Conservation (phyloP, 2,329 filamentous ascomycete genomes). For the Paecilomyces niveus region DNA sequence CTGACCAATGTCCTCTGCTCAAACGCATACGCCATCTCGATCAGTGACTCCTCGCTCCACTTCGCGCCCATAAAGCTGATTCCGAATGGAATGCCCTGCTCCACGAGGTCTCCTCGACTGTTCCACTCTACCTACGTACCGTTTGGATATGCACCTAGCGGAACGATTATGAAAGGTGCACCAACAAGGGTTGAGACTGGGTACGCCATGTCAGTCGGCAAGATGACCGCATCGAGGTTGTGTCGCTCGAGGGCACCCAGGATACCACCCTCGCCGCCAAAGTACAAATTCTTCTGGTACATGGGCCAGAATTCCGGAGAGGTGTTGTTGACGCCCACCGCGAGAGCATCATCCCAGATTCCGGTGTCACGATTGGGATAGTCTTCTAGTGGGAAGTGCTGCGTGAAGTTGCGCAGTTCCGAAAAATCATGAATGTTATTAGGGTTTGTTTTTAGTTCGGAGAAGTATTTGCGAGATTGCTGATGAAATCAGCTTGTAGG, state of each 20-base stretch:
- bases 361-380: conserved; percentile 55
- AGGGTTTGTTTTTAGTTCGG: conserved; percentile 51
- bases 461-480: conserved; percentile 51
- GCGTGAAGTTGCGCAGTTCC: conserved; percentile 51
- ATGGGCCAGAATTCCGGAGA: conserved; percentile 50
- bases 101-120: conserved; percentile 45
- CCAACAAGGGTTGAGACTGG: conserved; percentile 51
- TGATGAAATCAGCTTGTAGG: conserved; percentile 53
- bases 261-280: conserved; percentile 54
- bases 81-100: conserved; percentile 51
- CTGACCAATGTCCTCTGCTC: conserved; percentile 54
- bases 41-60: conserved; percentile 56
- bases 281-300: conserved; percentile 47
- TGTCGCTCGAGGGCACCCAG: conserved; percentile 52
- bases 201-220: conserved; percentile 48
- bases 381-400: conserved; percentile 46
- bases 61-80: conserved; percentile 55
- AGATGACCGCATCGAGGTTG: conserved; percentile 54
- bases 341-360: conserved; percentile 49
- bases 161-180: conserved; percentile 56
- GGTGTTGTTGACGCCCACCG: conserved; percentile 49
- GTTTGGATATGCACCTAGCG: conserved; percentile 50
- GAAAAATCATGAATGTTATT: conserved; percentile 46
- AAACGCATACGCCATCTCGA: conserved; percentile 61
- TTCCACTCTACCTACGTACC: conserved; percentile 43